phyloP scores from a whole-genome alignment of 2,329 filamentous ascomycete species.

The Aspergillus sp. region DNA sequence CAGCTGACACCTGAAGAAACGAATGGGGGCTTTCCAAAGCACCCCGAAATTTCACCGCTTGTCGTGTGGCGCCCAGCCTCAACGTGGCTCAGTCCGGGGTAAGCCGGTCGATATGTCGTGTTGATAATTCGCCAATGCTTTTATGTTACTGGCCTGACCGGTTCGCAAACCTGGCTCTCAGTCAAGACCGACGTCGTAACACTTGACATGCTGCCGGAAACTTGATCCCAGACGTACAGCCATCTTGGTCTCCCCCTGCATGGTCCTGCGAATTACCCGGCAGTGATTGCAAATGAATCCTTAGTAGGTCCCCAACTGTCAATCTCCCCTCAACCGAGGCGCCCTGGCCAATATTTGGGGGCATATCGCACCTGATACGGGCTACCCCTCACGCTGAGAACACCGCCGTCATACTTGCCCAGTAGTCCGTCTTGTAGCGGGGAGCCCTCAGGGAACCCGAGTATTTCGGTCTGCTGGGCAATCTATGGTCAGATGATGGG shows the following conservation, averaged over 20 bases:
- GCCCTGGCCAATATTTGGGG: too few relatives aligned
- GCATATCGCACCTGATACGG: not conserved
- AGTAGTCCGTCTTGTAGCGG: not conserved
- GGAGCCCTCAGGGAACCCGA: not conserved
- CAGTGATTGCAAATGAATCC: not conserved
- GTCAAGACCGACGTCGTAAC: not conserved
- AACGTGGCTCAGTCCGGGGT: slow-evolving; percentile 14
- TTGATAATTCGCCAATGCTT: not conserved
- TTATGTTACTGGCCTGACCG: not conserved
- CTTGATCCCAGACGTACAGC: not conserved
- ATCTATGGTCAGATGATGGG: not conserved
- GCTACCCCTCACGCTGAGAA: not conserved
- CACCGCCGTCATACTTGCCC: not conserved
- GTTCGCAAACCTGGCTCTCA: too few relatives aligned
- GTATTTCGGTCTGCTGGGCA: not conserved
- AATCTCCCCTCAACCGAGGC: not conserved
- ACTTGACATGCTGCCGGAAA: not conserved
- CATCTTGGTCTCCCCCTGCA: not conserved
- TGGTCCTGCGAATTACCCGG: not conserved
- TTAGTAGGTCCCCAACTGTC: not conserved
- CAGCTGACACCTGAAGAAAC: too few relatives aligned
- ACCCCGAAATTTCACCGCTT: not conserved
- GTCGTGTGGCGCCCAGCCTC: slow-evolving; percentile 2
- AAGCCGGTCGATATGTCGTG: not conserved
- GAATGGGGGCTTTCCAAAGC: not conserved